Conservation (phyloP, 2,329 filamentous ascomycete genomes). For the Nothomitra cinnamomea region DNA sequence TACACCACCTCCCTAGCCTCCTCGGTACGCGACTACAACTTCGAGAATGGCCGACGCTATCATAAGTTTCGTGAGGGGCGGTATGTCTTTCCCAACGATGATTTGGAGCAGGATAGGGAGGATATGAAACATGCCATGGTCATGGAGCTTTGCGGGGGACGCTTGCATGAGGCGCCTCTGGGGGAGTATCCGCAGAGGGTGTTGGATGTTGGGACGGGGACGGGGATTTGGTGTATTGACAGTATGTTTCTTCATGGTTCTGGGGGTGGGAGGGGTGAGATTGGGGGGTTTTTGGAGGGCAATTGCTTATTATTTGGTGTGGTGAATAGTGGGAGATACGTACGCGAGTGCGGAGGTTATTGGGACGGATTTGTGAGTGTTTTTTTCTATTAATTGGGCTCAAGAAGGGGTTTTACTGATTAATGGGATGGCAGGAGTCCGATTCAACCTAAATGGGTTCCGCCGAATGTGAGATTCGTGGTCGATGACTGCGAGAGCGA, state of each 20-base stretch:
- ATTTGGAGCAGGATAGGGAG: conserved; percentile 39
- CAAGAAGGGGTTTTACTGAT: not conserved
- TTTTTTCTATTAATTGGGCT: not conserved
- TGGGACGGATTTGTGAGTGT: conserved; percentile 3
- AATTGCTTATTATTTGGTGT: not conserved
- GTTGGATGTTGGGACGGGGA: conserved; percentile 4
- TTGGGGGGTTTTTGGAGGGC: not conserved
- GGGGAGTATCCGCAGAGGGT: conserved; percentile 2
- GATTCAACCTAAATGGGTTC: not conserved
- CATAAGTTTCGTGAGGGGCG: conserved; percentile 36
- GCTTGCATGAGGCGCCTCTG: not conserved
- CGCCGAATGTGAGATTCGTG: conserved; percentile 5
- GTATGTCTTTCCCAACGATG: conserved; percentile 44
- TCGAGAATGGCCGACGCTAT: conserved; percentile 40
- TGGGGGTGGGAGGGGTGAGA: not conserved
- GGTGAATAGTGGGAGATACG: not conserved
- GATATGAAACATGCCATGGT: conserved; percentile 32
- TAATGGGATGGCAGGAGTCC: not conserved
- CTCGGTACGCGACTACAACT: conserved; percentile 32
- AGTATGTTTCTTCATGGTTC: not conserved
- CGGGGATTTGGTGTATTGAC: conserved; percentile 5
- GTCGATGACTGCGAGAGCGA: conserved; percentile 7
- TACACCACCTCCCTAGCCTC: conserved; percentile 20
- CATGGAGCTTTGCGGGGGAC: not conserved
- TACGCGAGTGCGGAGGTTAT: not conserved